Conservation (phyloP, 2,329 filamentous ascomycete genomes). For the Metarhizium humberi region DNA sequence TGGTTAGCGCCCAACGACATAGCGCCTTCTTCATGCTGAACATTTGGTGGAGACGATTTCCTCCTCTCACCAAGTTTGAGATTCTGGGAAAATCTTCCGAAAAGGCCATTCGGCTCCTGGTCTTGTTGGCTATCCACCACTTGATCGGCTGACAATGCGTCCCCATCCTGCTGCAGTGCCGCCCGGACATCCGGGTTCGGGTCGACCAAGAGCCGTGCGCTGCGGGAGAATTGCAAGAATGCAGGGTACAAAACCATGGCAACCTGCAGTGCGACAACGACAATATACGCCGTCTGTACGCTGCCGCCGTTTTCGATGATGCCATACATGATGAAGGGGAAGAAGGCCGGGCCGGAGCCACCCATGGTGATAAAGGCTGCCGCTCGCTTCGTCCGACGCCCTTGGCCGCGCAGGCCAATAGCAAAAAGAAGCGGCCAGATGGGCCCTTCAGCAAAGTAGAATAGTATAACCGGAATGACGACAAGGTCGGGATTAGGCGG, state of each 20-base stretch:
- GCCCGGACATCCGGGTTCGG: slow-evolving; percentile 15
- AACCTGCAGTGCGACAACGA: slow-evolving; percentile 47
- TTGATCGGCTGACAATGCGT: slow-evolving; percentile 9
- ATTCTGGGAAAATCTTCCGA: slow-evolving; percentile 15
- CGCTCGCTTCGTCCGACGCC: slow-evolving; percentile 69
- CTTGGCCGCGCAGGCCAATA: slow-evolving; percentile 69
- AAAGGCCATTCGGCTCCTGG: slow-evolving; percentile 13
- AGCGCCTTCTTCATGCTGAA: slow-evolving; percentile 20
- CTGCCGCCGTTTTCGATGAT: slow-evolving; percentile 51
- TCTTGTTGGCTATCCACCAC: slow-evolving; percentile 9
- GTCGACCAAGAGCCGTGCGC: slow-evolving; percentile 37
- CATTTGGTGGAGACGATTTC: slow-evolving; percentile 20
- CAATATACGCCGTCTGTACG: slow-evolving; percentile 54
- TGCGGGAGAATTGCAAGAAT: slow-evolving; percentile 36
- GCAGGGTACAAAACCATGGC: slow-evolving; percentile 38
- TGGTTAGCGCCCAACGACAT: slow-evolving; percentile 6
- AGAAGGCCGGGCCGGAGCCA: slow-evolving; percentile 62
- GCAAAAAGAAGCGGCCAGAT: slow-evolving; percentile 77
- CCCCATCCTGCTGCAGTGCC: slow-evolving; percentile 10
- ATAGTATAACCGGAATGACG: slow-evolving; percentile 54
- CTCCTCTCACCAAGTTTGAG: slow-evolving; percentile 17
- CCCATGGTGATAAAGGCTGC: slow-evolving; percentile 71
- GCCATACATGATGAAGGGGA: slow-evolving; percentile 65
- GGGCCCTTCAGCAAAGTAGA: slow-evolving; percentile 74
- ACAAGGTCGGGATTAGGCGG: slow-evolving; percentile 38